A percentile compares a stretch with the other conserved stretches of the same genome.
Conservation (phyloP, 1,284 basidiomycete genomes). For the Trametes polyzona region DNA sequence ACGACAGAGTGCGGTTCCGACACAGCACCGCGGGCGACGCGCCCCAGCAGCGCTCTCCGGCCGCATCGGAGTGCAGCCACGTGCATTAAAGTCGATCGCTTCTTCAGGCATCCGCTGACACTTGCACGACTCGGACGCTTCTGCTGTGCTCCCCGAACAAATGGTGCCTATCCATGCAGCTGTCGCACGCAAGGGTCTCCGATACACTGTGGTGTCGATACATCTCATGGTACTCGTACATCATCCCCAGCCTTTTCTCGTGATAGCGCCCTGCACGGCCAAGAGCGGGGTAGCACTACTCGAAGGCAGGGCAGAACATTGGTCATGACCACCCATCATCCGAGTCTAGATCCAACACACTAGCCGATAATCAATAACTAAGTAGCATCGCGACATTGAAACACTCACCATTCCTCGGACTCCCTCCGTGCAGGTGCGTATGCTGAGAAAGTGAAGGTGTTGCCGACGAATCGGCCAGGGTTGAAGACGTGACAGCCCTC, state of each 20-base stretch:
- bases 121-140: too few relatives aligned
- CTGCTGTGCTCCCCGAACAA: too few relatives aligned
- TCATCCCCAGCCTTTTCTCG: too few relatives aligned
- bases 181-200: neutral
- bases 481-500: slow-evolving; percentile 99
- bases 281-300: too few relatives aligned
- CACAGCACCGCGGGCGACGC: slow-evolving; percentile 4
- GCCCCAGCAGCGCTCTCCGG: slow-evolving; percentile 9
- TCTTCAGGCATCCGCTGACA: neutral
- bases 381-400: neutral
- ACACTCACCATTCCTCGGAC: slow-evolving; percentile 75
- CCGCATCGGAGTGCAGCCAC: slow-evolving; percentile 17
- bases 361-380: neutral
- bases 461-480: slow-evolving; percentile 87
- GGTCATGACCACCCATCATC: slow-evolving; percentile 21
- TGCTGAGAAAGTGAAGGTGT: slow-evolving; percentile 83
- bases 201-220: too few relatives aligned
- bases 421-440: slow-evolving; percentile 81
- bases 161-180: neutral
- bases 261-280: too few relatives aligned
- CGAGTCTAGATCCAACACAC: slow-evolving; percentile 18
- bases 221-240: too few relatives aligned
- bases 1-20: neutral
- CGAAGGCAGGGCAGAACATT: neutral
- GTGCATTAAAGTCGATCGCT: slow-evolving; percentile 1